Conservation (phyloP, 768 basidiomycete genomes). For the Pulveroboletus frians region DNA sequence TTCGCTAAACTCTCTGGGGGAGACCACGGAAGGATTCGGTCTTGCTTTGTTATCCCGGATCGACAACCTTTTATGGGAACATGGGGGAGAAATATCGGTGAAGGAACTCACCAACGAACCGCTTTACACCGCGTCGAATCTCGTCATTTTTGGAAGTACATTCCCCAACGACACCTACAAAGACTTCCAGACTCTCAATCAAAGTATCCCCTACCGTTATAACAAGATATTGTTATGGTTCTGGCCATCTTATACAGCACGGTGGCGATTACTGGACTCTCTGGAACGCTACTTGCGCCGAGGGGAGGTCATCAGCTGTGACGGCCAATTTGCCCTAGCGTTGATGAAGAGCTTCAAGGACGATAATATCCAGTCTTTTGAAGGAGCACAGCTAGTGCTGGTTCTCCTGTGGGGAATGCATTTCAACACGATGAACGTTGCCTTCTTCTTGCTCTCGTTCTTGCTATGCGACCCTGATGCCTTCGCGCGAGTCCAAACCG, state of each 20-base stretch:
- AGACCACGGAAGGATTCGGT: conserved; percentile 12
- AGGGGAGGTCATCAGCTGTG: conserved; percentile 2
- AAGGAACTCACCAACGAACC: conserved; percentile 13
- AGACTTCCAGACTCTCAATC: conserved; percentile 17
- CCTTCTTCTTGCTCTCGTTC: conserved; percentile 16
- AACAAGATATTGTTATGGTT: conserved; percentile 7
- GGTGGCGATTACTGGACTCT: conserved; percentile 4
- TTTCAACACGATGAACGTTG: conserved; percentile 17
- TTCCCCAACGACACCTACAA: conserved; percentile 18
- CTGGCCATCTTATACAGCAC: conserved; percentile 16
- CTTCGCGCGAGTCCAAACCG: conserved; percentile 41
- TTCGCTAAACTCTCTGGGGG: conserved; percentile 8
- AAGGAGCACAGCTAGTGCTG: conserved; percentile 17
- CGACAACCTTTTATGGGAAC: background rate
- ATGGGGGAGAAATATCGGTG: conserved; percentile 7
- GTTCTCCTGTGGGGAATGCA: conserved; percentile 20
- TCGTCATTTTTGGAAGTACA: conserved; percentile 13
- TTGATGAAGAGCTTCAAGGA: conserved; percentile 18
- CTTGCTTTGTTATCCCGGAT: conserved; percentile 9
- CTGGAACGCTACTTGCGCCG: conserved; percentile 13
- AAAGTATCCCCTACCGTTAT: conserved; percentile 19
- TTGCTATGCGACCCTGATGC: conserved; percentile 41
- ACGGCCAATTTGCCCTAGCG: conserved; percentile 3
- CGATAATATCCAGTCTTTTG: conserved; percentile 13
- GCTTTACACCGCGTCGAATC: conserved; percentile 16